phyloP scores from a whole-genome alignment of 768 basidiomycete genomes.

The Lactifluus echinatus region DNA sequence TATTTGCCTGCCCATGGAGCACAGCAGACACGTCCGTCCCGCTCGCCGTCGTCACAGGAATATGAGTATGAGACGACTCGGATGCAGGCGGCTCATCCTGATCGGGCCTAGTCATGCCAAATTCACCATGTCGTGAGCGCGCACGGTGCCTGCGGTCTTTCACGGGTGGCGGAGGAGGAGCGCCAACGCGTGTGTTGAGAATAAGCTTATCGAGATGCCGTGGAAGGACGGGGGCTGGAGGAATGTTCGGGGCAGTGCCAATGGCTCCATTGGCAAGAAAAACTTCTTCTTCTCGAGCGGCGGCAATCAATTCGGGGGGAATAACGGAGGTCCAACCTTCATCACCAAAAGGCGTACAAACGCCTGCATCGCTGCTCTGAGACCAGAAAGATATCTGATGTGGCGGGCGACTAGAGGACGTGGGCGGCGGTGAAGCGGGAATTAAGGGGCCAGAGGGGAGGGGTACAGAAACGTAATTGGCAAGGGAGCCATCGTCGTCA shows the following conservation, averaged over 20 bases:
- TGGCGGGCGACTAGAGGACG: conserved; percentile 20
- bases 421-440: conserved; percentile 29
- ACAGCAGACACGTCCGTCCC: conserved; percentile 26
- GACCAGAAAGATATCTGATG: conserved; percentile 38
- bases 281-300: conserved; percentile 77
- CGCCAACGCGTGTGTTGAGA: conserved; percentile 47
- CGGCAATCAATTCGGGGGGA: conserved; percentile 68
- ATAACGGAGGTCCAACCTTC: conserved; percentile 70
- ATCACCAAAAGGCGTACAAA: conserved; percentile 23
- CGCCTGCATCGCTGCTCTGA: conserved; percentile 22
- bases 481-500: conserved; percentile 87
- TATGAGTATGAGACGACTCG: conserved; percentile 16
- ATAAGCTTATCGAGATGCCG: conserved; percentile 92
- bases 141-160: conserved; percentile 16
- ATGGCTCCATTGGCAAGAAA: conserved; percentile 38
- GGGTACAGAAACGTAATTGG: conserved; percentile 83
- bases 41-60: conserved; percentile 28
- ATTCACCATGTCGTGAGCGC: conserved; percentile 18
- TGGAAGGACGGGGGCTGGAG: conserved; percentile 81
- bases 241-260: conserved; percentile 67
- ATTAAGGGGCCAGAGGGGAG: conserved; percentile 26
- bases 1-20: conserved; percentile 5
- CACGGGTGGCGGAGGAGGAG: conserved; percentile 17
- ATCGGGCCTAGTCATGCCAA: conserved; percentile 14
- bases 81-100: conserved; percentile 16